Evolutionary conservation across 2,329 filamentous ascomycete species (phyloP).

Genomic region (Pseudomassariella vexata): DNA sequence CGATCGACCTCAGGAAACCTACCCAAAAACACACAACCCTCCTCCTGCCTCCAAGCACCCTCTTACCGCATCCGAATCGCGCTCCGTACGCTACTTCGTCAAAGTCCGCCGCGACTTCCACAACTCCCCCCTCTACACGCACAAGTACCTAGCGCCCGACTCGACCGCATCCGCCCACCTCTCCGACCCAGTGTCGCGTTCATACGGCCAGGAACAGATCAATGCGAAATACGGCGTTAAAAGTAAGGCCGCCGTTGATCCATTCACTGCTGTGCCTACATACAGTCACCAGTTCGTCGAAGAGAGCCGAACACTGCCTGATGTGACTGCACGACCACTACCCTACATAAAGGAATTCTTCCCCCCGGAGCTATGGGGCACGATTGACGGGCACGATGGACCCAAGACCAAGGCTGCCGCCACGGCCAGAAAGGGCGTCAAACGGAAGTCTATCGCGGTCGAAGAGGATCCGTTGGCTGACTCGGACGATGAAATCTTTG

Average conservation of each 20-base stretch:
- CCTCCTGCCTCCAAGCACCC: conserved; percentile 32
- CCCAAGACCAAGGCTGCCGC: conserved; percentile 24
- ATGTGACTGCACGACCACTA: conserved; percentile 44
- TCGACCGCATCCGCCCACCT: conserved; percentile 20
- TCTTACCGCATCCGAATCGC: conserved; percentile 37
- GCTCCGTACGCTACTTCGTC: conserved; percentile 45
- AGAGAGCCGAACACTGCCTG: conserved; percentile 46
- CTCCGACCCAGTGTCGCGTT: conserved; percentile 32
- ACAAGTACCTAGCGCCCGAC: conserved; percentile 33
- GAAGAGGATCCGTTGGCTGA: conserved; percentile 25
- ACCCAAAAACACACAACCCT: conserved; percentile 44
- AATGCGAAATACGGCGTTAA: conserved; percentile 51
- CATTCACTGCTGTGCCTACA: conserved; percentile 53
- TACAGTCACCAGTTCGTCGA: conserved; percentile 51
- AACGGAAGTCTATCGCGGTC: conserved; percentile 44
- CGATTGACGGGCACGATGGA: conserved; percentile 42
- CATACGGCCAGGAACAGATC: conserved; percentile 53
- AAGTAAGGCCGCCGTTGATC: conserved; percentile 50
- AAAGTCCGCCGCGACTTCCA: conserved; percentile 53
- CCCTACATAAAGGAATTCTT: conserved; percentile 47
- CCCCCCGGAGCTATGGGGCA: conserved; percentile 49
- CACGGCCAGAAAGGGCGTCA: conserved; percentile 14
- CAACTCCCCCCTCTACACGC: conserved; percentile 50
- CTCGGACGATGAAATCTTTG: conserved; percentile 16
- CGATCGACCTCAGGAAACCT: conserved; percentile 52